Conservation (phyloP, 1,139 yeast species). For the Suhomyces bokatorum region DNA sequence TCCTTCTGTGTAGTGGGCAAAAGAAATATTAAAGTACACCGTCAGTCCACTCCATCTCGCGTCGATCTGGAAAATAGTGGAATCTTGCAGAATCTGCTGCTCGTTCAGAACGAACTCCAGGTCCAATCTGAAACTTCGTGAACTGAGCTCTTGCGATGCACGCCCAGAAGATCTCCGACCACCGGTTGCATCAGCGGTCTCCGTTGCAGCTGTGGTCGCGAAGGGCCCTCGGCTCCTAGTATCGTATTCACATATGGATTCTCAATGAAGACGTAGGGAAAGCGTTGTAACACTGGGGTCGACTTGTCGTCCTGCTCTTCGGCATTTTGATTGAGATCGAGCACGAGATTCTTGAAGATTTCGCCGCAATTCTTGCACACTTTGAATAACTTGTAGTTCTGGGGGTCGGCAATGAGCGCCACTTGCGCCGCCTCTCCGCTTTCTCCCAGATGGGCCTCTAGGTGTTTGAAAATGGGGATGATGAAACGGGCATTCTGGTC, state of each 20-base stretch:
- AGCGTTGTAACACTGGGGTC: slow-evolving; percentile 7
- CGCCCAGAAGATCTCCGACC: background rate
- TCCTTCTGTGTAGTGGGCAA: no score
- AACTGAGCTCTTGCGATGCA: slow-evolving; percentile 12
- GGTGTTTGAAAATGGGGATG: slow-evolving; percentile 34
- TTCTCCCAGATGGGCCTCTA: slow-evolving; percentile 10
- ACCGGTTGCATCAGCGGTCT: slow-evolving; percentile 7
- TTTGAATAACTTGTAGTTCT: slow-evolving; percentile 30
- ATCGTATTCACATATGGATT: slow-evolving; percentile 33
- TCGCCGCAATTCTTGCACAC: slow-evolving; percentile 42
- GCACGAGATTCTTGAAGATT: slow-evolving; percentile 31
- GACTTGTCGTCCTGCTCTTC: slow-evolving; percentile 1
- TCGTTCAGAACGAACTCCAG: slow-evolving; percentile 44
- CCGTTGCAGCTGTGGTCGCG: slow-evolving; percentile 4
- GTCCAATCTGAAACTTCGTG: slow-evolving; percentile 43
- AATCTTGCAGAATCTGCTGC: background rate
- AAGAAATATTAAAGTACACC: no score
- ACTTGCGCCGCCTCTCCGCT: slow-evolving; percentile 9
- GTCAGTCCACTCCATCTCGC: background rate
- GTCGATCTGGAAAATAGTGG: background rate
- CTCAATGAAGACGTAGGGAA: slow-evolving; percentile 39
- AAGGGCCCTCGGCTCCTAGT: background rate
- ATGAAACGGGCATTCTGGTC: slow-evolving; percentile 40
- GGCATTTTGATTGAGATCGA: slow-evolving; percentile 27
- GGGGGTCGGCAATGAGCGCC: slow-evolving; percentile 8